Conservation (phyloP, 495 filamentous ascomycete genomes). For the Haplographium delicatum region DNA sequence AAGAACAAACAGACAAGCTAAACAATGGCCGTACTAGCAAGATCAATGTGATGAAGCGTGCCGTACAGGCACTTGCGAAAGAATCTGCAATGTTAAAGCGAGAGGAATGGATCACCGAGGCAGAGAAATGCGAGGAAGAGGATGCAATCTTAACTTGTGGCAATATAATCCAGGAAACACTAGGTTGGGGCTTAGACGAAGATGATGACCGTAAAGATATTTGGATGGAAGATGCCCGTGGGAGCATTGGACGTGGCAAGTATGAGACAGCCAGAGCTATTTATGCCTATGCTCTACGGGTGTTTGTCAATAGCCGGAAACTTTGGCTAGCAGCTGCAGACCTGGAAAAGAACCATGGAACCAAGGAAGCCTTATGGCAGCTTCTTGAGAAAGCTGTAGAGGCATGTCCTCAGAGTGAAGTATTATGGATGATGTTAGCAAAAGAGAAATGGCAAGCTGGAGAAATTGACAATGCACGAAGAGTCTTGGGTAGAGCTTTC, state of each 20-base stretch:
- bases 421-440: constrained; percentile 93
- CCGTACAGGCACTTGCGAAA: constrained; percentile 80
- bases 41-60: constrained; percentile 90
- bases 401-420: constrained; percentile 81
- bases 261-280: constrained; percentile 91
- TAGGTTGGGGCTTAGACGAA: constrained; percentile 91
- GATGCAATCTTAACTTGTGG: constrained; percentile 80
- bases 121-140: constrained; percentile 91
- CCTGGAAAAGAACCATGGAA: constrained; percentile 85
- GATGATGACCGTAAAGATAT: constrained; percentile 94
- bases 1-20: constrained; percentile 72
- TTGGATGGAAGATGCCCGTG: constrained; percentile 88
- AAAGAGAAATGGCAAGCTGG: constrained; percentile 89
- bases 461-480: constrained; percentile 76
- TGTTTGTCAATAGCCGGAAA: constrained; percentile 77
- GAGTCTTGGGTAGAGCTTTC: constrained; percentile 81
- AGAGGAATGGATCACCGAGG: constrained; percentile 94
- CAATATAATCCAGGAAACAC: constrained; percentile 84
- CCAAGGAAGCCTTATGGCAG: constrained; percentile 73
- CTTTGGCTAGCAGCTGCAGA: constrained; percentile 88
- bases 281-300: constrained; percentile 81
- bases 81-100: constrained; percentile 94
- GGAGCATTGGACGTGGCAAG: constrained; percentile 67
- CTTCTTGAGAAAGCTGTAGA: constrained; percentile 91
- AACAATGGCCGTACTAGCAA: too few species aligned